These are phyloP conservation scores for Euclidium syriacum DNA, from an alignment of 345 rosid genomes.

Conservation along the genomic window DNA sequence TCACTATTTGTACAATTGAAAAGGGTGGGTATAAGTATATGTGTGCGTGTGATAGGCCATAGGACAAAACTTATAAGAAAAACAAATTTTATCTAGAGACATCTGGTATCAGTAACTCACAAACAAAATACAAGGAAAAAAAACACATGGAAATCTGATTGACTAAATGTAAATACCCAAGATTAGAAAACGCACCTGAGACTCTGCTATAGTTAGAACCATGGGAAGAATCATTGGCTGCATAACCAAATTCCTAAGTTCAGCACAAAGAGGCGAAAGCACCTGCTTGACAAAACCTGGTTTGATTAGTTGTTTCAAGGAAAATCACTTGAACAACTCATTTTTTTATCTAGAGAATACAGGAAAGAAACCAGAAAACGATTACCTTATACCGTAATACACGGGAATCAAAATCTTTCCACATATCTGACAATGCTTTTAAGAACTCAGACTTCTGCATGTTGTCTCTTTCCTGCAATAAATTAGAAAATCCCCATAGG, in stretches of 20 bases:
- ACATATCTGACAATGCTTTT: slow-evolving; percentile 91
- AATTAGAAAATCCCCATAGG: slow-evolving; percentile 5
- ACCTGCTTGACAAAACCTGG: slow-evolving; percentile 75
- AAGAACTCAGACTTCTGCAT: slow-evolving; percentile 96
- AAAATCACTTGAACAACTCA: slow-evolving; percentile 9
- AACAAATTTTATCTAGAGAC: not conserved
- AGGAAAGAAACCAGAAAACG: not conserved
- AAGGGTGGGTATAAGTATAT: not conserved
- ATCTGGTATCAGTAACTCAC: not conserved
- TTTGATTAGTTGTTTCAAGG: slow-evolving; percentile 39
- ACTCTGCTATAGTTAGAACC: slow-evolving; percentile 94
- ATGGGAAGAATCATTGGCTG: slow-evolving; percentile 93
- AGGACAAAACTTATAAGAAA: not conserved
- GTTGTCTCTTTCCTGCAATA: slow-evolving; percentile 82
- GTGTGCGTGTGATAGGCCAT: not conserved
- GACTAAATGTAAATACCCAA: not conserved
- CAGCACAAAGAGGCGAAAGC: slow-evolving; percentile 96
- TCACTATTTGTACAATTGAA: slow-evolving; percentile 2
- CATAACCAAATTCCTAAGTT: slow-evolving; percentile 96
- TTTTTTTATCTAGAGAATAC: slow-evolving; percentile 6
- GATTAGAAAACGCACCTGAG: slow-evolving; percentile 58
- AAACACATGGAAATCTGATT: slow-evolving; percentile 4
- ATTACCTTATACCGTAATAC: slow-evolving; percentile 90
- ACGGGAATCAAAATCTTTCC: slow-evolving; percentile 96
- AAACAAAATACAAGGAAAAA: slow-evolving; percentile 7